Percentiles rank a stretch among this genome's conserved stretches.
phyloP scores from a whole-genome alignment of 441 rosid species.

The Gossypium gossypioides region DNA sequence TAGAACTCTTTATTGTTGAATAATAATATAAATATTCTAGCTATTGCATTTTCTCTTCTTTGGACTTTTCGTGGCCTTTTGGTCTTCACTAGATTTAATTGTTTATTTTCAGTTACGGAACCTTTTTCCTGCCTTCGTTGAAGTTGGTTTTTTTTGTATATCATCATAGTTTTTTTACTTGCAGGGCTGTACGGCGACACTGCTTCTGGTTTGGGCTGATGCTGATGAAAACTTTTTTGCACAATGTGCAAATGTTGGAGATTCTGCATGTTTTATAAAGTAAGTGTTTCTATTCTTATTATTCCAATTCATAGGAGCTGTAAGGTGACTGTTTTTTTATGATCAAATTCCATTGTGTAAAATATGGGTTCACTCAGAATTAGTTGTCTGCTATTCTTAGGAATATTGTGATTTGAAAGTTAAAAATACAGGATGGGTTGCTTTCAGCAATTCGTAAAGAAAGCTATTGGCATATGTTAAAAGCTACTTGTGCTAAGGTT shows the following conservation, averaged over 20 bases:
- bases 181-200: slow-evolving; percentile 94
- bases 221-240: slow-evolving; percentile 45
- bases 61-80: not conserved
- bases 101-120: not conserved
- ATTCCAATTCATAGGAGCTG: not conserved
- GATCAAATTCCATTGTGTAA: not conserved
- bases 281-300: slow-evolving; percentile 34
- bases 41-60: not conserved
- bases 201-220: slow-evolving; percentile 78
- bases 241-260: slow-evolving; percentile 95
- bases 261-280: slow-evolving; percentile 79
- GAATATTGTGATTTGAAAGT: not conserved
- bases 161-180: slow-evolving; percentile 11
- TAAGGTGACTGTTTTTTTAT: not conserved
- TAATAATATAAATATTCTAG: not conserved
- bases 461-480: not conserved
- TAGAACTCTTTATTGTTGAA: not conserved
- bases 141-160: not conserved
- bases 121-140: not conserved
- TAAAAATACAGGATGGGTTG: not conserved
- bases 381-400: not conserved
- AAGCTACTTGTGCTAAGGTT: not conserved
- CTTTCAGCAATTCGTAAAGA: not conserved
- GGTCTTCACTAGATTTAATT: not conserved
- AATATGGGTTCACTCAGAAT: not conserved